Evolutionary conservation across 805 yeast genomes (phyloP).

Genomic region (Sugiyamaella qingdaonensis): DNA sequence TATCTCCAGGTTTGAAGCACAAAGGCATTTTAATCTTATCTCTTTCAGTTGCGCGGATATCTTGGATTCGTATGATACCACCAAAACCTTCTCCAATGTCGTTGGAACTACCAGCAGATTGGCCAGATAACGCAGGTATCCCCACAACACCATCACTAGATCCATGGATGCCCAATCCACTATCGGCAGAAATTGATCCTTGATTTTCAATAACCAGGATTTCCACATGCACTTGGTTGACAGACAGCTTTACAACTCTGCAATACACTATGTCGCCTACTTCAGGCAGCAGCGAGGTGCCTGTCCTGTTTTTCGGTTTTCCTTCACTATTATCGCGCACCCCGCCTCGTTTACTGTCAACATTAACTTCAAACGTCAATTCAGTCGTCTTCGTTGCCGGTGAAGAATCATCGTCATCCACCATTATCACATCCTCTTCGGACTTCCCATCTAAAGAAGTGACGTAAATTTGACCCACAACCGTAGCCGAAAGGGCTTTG

Average conservation of each 20-base stretch:
- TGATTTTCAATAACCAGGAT: slow-evolving; percentile 64
- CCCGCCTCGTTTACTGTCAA: slow-evolving; percentile 25
- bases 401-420: slow-evolving; percentile 22
- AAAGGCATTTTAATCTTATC: slow-evolving; percentile 78
- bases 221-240: slow-evolving; percentile 73
- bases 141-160: slow-evolving; percentile 26
- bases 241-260: slow-evolving; percentile 60
- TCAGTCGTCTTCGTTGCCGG: slow-evolving; percentile 10
- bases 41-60: slow-evolving; percentile 84
- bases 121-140: slow-evolving; percentile 8
- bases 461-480: slow-evolving; percentile 52
- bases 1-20: slow-evolving; percentile 86
- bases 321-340: slow-evolving; percentile 14
- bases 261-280: slow-evolving; percentile 83
- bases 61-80: slow-evolving; percentile 82
- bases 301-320: slow-evolving; percentile 8
- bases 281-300: slow-evolving; percentile 50
- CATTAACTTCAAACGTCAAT: slow-evolving; percentile 20
- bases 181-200: slow-evolving; percentile 52
- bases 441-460: slow-evolving; percentile 17
- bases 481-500: slow-evolving; percentile 42
- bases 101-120: slow-evolving; percentile 19
- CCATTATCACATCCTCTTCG: slow-evolving; percentile 23
- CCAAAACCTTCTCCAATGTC: slow-evolving; percentile 87
- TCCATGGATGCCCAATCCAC: slow-evolving; percentile 63